Conservation (phyloP, 192 early-diverging fungal genomes). For the Coemansia sp. region DNA sequence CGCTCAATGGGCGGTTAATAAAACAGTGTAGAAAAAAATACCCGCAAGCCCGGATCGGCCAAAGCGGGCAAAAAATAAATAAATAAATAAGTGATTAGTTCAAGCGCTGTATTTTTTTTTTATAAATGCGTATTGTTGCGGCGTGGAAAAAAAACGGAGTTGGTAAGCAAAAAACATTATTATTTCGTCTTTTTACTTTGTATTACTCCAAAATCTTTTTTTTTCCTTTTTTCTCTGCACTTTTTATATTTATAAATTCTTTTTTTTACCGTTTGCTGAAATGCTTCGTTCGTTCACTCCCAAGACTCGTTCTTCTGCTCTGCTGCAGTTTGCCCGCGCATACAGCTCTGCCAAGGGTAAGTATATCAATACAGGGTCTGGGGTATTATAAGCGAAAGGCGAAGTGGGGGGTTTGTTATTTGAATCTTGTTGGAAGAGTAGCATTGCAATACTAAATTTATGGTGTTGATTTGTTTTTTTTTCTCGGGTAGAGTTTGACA, state of each 20-base stretch:
- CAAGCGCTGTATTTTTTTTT: too few relatives aligned
- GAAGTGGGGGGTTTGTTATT: neutral
- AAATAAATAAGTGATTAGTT: too few relatives aligned
- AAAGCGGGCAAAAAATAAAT: too few relatives aligned
- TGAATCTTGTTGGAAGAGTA: neutral
- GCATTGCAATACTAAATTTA: neutral
- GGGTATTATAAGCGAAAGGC: too few relatives aligned
- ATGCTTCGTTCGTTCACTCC: conserved; percentile 47
- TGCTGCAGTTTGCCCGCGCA: conserved; percentile 42
- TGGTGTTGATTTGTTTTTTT: neutral
- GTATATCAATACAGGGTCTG: neutral
- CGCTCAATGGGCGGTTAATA: neutral
- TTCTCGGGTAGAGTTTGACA: conserved; percentile 64
- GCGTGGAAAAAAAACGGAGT: neutral
- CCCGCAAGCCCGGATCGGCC: too few relatives aligned
- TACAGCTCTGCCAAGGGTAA: conserved; percentile 55
- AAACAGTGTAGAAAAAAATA: too few relatives aligned
- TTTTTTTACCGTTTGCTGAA: conserved; percentile 2
- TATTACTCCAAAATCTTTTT: neutral
- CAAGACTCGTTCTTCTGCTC: conserved; percentile 31
- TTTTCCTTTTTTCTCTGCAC: conserved; percentile 8
- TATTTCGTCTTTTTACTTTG: conserved; percentile 3
- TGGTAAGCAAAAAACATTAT: neutral
- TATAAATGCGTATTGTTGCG: too few relatives aligned
- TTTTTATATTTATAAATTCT: neutral